Evolutionary conservation across 148 eudicot species (phyloP), one percentile per base, ranked within the genome.

Genomic region (Rhododendron ovatum): DNA sequence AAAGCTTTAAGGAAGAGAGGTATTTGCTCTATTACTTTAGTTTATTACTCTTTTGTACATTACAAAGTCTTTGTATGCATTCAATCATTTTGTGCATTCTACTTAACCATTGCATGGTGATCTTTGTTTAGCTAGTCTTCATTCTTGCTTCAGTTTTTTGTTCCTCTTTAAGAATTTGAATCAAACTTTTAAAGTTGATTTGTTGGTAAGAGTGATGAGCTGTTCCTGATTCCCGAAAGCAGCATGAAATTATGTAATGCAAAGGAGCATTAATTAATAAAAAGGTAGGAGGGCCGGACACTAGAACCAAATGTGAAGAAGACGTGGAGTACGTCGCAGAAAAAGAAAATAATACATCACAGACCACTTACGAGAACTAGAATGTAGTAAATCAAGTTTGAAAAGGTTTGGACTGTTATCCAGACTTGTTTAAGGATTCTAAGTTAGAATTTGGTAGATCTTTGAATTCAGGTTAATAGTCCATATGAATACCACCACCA

Each of bases 1-100:
- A 91, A 65, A 91, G 93, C 93, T 85, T 85, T 95, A 84, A 92
- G 90, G 84, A 89, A 81, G 86, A 91, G 85, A 92, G 99, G 99
- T 97, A 78, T 39, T 48, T 86, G 35, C 57, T 86, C 43, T 30
- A 83, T 77, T 78, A 12, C 67, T 39, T 33, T 35, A n/a, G 28
- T 55, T 55, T 55, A 35, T 80, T 48, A 50, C 45, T 80, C 43
- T 18, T 24, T 45, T 17, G 13, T 35, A 61, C 4, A 15, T 33
- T 20, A 30, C 39, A 30, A 71, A 30, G 20, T 14, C 20, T 33
- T 17, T 78, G n/a, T 59, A 78, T 45, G 67, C 47, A 43, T 53
- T 24, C 11, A 33, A 53, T 50, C 1, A 24, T 57, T 55, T 55
- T 8, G 83, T 57, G 69, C 69, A 55, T 57, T 55, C 45, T 18